Evolutionary conservation across 1,139 yeast genomes (phyloP).

Genomic region (Tardiomyces blankii): DNA sequence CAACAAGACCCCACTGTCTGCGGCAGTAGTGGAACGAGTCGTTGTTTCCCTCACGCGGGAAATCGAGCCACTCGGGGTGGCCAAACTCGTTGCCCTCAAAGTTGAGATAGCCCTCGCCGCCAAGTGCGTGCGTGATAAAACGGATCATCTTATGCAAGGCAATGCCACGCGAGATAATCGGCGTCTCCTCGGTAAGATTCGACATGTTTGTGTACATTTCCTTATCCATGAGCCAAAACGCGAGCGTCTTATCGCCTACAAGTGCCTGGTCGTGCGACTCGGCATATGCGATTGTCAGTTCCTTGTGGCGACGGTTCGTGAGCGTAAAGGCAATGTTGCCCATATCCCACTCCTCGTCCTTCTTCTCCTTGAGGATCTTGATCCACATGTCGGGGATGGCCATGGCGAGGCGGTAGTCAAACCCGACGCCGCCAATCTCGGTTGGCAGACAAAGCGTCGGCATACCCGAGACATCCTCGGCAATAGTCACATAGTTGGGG

Average conservation of each 20-base stretch:
- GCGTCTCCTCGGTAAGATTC: slow-evolving; percentile 55
- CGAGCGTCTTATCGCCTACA: slow-evolving; percentile 93
- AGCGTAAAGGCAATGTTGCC: slow-evolving; percentile 70
- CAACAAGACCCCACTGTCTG: slow-evolving; percentile 80
- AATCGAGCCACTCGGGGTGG: slow-evolving; percentile 98
- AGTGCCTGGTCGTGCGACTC: slow-evolving; percentile 97
- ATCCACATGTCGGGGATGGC: slow-evolving; percentile 99
- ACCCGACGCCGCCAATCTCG: slow-evolving; percentile 75
- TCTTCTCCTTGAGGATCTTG: slow-evolving; percentile 69
- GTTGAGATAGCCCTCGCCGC: slow-evolving; percentile 93
- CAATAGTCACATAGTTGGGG: slow-evolving; percentile 62
- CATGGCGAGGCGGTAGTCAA: slow-evolving; percentile 90
- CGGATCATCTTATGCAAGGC: slow-evolving; percentile 87
- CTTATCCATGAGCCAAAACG: slow-evolving; percentile 98
- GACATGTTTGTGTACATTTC: slow-evolving; percentile 98
- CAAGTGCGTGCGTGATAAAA: slow-evolving; percentile 72
- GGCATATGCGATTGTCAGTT: slow-evolving; percentile 83
- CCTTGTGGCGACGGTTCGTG: slow-evolving; percentile 81
- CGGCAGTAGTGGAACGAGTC: slow-evolving; percentile 91
- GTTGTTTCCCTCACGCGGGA: slow-evolving; percentile 81
- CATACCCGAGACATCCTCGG: slow-evolving; percentile 97
- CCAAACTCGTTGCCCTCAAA: slow-evolving; percentile 98
- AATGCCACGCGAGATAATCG: slow-evolving; percentile 77
- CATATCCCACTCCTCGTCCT: slow-evolving; percentile 89
- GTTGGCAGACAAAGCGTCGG: slow-evolving; percentile 83